Conservation (phyloP, 192 early-diverging fungal species). For the Entophlyctis helioformis region DNA sequence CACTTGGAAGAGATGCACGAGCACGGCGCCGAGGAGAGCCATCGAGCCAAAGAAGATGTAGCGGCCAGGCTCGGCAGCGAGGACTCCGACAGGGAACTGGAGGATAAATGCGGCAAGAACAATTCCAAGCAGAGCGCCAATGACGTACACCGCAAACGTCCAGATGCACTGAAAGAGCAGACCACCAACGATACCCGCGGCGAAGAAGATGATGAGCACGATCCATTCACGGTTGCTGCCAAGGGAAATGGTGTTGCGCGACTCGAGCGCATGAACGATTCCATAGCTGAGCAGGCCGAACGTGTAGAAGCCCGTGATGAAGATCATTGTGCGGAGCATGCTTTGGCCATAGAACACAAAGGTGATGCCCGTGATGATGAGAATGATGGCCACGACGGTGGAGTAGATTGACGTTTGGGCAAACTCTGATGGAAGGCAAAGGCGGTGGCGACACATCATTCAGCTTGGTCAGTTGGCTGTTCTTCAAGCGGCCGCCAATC, state of each 20-base stretch:
- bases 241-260: conserved; percentile 18
- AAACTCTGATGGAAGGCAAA: no score
- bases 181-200: conserved; percentile 56
- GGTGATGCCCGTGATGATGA: conserved; percentile 52
- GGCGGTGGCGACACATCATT: no score
- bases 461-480: no score
- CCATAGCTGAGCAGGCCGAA: conserved; percentile 36
- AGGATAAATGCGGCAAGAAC: conserved; percentile 60
- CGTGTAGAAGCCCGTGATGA: conserved; percentile 66
- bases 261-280: conserved; percentile 32
- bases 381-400: conserved; percentile 40
- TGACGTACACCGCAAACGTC: conserved; percentile 57
- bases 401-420: no score
- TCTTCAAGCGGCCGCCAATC: no score
- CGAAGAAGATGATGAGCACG: conserved; percentile 42
- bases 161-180: conserved; percentile 53
- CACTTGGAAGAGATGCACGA: no score
- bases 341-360: conserved; percentile 59
- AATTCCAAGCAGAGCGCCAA: conserved; percentile 73
- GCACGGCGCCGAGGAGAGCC: conserved; percentile 49
- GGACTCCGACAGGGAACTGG: conserved; percentile 41
- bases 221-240: conserved; percentile 27
- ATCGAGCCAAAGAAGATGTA: conserved; percentile 48
- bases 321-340: conserved; percentile 53
- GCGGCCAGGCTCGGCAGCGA: conserved; percentile 47